Base-by-base conservation (phyloP, 768 basidiomycete genomes). In the Boletus rubropictus region DNA sequence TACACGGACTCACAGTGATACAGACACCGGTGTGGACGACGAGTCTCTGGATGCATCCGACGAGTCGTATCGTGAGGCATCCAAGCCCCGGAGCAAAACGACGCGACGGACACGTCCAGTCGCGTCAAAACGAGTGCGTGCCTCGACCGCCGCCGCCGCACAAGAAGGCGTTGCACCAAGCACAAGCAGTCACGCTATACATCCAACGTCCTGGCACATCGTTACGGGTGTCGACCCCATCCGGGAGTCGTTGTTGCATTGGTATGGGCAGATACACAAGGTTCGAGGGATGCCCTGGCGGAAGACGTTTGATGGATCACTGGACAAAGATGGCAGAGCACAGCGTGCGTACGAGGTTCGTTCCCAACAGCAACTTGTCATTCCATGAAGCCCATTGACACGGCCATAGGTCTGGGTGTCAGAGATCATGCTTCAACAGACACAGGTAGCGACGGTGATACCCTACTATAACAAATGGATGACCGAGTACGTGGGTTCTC, bases 381-480 rank as follows among this genome's bases (percentile, higher is more conserved):
- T 38, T 36, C 39, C 27, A 14, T 10, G 10, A 17, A 0, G 1
- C 1, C 14, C 7, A 6, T 29, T 37, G 27, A 40, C 17, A 15
- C 10, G 1, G 29, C 39, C 25, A 32, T 37, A 88, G 88, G 86
- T 91, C 21, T 90, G 89, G 87, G 75, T 92, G 20, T 89, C 84
- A 12, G 91, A 97, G 69, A 84, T 96, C 48, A 96, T 96, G 94
- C 74, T 94, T 2, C 94, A 98, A 65, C 94, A 98, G 67, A 97
- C 94, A 0, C 92, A 95, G 64, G 93, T 96, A 28, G 76, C 69
- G 5, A 92, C 91, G 1, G 92, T 95, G n/a, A 91, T 94, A 56
- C 88, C 88, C 1, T 98, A 96, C 67, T 98, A 89, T 65, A 82
- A 79, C 43, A 76, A 77, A 20, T 98, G 92, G 92, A 89, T 94